Conservation (phyloP, 73 alveolate genomes). For the Tetrahymena thermophila region DNA sequence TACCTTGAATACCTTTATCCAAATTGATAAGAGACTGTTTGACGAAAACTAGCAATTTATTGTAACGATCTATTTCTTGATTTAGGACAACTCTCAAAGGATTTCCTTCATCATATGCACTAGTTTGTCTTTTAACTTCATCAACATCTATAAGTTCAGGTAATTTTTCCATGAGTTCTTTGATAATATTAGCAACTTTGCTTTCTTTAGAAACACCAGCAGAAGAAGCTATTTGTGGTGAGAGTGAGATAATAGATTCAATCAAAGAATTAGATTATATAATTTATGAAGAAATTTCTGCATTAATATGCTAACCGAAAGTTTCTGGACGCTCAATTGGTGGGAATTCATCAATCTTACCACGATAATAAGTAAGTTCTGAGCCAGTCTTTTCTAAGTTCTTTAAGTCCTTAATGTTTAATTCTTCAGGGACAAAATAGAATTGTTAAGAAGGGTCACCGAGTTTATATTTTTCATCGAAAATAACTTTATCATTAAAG, state of each 20-base stretch:
- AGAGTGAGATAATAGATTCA: slow-evolving; percentile 76
- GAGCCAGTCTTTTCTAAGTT: slow-evolving; percentile 29
- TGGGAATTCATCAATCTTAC: slow-evolving; percentile 36
- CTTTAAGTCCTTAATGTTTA: slow-evolving; percentile 23
- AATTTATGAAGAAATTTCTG: slow-evolving; percentile 39
- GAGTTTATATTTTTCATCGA: slow-evolving; percentile 61
- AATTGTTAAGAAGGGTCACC: slow-evolving; percentile 37
- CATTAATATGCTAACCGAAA: slow-evolving; percentile 39
- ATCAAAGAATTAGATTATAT: slow-evolving; percentile 69
- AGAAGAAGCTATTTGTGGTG: slow-evolving; percentile 80
- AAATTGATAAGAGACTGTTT: slow-evolving; percentile 73
- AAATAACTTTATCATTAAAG: slow-evolving; percentile 68
- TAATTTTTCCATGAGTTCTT: slow-evolving; percentile 71
- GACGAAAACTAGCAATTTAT: slow-evolving; percentile 76
- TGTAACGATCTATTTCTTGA: slow-evolving; percentile 96
- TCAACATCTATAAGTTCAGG: slow-evolving; percentile 90
- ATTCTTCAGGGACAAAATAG: slow-evolving; percentile 53
- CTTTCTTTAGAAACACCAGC: slow-evolving; percentile 87
- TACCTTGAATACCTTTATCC: slow-evolving; percentile 96
- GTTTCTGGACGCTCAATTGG: slow-evolving; percentile 36
- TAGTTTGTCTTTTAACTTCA: slow-evolving; percentile 83
- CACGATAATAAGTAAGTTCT: slow-evolving; percentile 14
- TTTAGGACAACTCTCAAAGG: slow-evolving; percentile 95
- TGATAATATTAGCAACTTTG: slow-evolving; percentile 68
- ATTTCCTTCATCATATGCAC: slow-evolving; percentile 73